phyloP scores from a whole-genome alignment of 495 filamentous ascomycete genomes.

The Trypethelium eluteriae region DNA sequence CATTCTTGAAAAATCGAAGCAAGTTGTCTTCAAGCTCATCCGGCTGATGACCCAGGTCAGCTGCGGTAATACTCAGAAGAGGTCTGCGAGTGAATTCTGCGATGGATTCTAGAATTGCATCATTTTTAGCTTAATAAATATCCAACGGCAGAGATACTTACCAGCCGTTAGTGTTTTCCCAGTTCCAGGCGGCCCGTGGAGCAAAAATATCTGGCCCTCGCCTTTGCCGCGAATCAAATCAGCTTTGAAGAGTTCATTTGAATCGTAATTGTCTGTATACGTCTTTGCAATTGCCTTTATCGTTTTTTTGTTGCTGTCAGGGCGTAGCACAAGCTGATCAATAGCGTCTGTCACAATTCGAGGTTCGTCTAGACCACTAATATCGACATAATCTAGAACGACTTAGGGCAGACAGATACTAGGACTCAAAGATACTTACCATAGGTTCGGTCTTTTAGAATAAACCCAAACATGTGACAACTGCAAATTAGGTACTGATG shows the following conservation, averaged over 20 bases:
- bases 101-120: slow-evolving; percentile 16
- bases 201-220: not conserved
- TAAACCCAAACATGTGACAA: not conserved
- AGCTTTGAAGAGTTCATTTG: not conserved
- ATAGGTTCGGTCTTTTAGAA: not conserved
- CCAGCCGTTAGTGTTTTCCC: slow-evolving; percentile 3
- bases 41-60: slow-evolving; percentile 15
- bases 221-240: not conserved
- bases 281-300: not conserved
- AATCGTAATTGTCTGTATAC: not conserved
- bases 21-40: slow-evolving; percentile 13
- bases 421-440: not conserved
- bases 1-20: slow-evolving; percentile 18
- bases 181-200: not conserved
- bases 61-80: slow-evolving; percentile 17
- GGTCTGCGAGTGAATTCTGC: slow-evolving; percentile 23
- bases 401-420: not conserved
- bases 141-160: not conserved
- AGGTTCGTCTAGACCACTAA: not conserved
- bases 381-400: not conserved
- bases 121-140: not conserved
- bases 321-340: not conserved
- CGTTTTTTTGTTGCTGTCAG: not conserved
- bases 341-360: not conserved
- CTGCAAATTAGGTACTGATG: not conserved